Base-by-base conservation (phyloP, 441 rosid genomes). In the Brassica balearica region DNA sequence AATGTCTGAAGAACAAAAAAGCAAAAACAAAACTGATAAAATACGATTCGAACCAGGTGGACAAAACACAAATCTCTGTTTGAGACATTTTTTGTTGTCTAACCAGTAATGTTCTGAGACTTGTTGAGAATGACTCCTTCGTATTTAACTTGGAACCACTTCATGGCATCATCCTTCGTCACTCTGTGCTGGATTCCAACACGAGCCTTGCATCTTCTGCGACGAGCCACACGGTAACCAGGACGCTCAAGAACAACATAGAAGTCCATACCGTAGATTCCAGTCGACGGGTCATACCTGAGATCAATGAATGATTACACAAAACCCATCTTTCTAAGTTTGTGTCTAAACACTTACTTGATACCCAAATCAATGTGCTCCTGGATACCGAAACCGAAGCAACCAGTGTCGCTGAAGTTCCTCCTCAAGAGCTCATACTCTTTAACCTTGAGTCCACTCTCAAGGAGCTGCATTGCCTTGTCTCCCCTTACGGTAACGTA, bases 51-150 rank as follows among this genome's bases (percentile, higher is more conserved):
- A 36, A 27, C 12, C 6, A 0, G 15, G 15, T 1, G 9, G 3
- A 15, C 25, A 58, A 58, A 58, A 0, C 10, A 65, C 61, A 66
- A 60, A 51, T 68, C 0, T 20, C 0, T 20, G 25, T 4, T 8
- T 59, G 27, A 41, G 25, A 32, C 43, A 66, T 25, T 6, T 0
- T 0, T 1, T 0, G 20, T n/a, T 14, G 20, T 56, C 46, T 71
- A 80, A 0, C 80, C 83, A 51, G 80, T 80, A 27, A 81, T 81
- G 75, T 81, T 87, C 74, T 91, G 98, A 71, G 98, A 83, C 87
- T 92, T 92, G 89, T 93, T 92, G 66, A 93, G 97, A 84, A 93
- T 93, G 65, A 93, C 92, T 19, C 95, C 98, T 82, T 93, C 98
- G 5, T 93, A 92, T 74, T 90, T 93, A 58, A 92, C 96, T 74